Base-by-base conservation (phyloP, 2,329 filamentous ascomycete species). In the Biscogniauxia sp. region DNA sequence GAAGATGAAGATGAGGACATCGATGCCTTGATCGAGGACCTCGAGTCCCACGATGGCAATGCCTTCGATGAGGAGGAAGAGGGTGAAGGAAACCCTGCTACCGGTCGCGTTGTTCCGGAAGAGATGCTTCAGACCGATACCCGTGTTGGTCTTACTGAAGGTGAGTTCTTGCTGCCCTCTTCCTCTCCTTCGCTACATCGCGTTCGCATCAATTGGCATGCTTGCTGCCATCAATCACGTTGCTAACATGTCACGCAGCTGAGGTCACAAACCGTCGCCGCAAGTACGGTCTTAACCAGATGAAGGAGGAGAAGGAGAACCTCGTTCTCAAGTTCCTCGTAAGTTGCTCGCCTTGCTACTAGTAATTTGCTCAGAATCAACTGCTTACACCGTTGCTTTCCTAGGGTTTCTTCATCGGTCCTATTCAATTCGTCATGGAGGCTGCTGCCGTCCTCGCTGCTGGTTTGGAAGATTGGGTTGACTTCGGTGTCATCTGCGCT, bases 391-490 rank as follows among this genome's bases (percentile, higher is more conserved):
- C 64, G 51, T 1, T 19, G 26, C 5, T 53, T 26, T 8, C 1
- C 13, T n/a, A 72, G 70, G 82, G 84, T 70, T 95, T 91, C 80
- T 96, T 96, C 76, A 81, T 95, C 59, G 93, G 93, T 67, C 93
- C 93, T 23, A 94, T 96, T 68, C 92, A 96, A 76, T 94, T 94
- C 77, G 92, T 96, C 74, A 96, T 96, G 92, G 91, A 94, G 87
- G 89, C 86, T 77, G 90, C 91, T 64, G 90, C 90, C 68, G 82
- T 93, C 72, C 84, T 96, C 61, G 92, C 92, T 74, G 91, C 89
- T 64, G 91, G 90, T 86, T 86, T 96, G 51, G 78, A 90, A 77
- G 90, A 95, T 72, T 96, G 92, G 92, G 90, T 96, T 66, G 92
- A 96, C 80, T 94, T 96, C 72, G 92, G 91, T 82, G 92, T 96